Evolutionary conservation across 208 protist genomes (phyloP), one percentile per base, ranked within the genome.

Genomic region (Histomonas meleagridis): DNA sequence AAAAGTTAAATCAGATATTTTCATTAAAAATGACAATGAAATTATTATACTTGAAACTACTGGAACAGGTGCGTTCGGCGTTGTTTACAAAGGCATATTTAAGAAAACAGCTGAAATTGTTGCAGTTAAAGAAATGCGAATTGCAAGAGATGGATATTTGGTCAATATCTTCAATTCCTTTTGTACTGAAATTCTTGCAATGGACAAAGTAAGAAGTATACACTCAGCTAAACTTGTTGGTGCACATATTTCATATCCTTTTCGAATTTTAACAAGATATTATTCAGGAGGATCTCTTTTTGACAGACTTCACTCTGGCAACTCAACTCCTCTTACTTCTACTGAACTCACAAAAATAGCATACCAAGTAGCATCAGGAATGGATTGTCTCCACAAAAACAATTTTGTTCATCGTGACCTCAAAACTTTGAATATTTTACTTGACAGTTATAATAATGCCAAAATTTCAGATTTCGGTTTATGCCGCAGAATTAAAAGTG

Each of bases 211-310:
- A 18, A 86, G 55, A 28, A 32, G 55, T 28, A 51, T 18, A 55
- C 55, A 86, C 35, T 40, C 55, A 18, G 26, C 55, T 32, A 46
- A 86, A 55, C 76, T 86, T 48, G 76, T 86, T 55, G 76, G 76
- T 10, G 46, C 76, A 32, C 76, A 86, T 43, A 86, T 86, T 57
- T 57, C 51, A 86, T 40, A 86, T n/a, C 76, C 76, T 32, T 86
- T 57, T 86, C 76, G 76, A 40, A 86, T 86, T 55, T 57, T 86
- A 38, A 86, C 76, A 55, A 32, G 76, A 38, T 86, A 55, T 57
- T 86, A 46, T 55, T 46, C 76, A 38, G 76, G 76, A 51, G 32
- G 32, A 32, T 86, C 76, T 18, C 28, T 86, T 38, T 86, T 86
- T 48, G 76, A 86, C 38, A 12, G 76, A 9, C 18, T 86, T 14